These are phyloP conservation scores for Euphrasia confusa DNA, from an alignment of 257 asterid species.

Conservation along the genomic window DNA sequence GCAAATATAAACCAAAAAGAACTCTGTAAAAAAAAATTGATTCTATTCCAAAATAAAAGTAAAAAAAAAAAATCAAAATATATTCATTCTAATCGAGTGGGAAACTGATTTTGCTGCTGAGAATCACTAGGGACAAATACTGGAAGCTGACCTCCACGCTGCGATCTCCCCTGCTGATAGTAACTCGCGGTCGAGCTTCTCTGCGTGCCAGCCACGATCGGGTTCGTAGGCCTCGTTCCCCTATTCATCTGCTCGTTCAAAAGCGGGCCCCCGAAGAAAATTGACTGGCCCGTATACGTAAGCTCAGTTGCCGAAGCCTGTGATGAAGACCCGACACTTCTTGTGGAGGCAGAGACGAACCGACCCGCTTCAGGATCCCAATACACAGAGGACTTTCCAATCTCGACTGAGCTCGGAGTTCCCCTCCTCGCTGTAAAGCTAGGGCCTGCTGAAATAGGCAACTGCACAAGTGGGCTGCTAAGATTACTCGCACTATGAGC, in stretches of 20 bases:
- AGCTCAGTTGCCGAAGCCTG: constrained; percentile 63
- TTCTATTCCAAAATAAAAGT: constrained; percentile 22
- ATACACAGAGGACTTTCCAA: constrained; percentile 53
- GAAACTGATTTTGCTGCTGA: constrained; percentile 54
- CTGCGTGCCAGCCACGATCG: constrained; percentile 28
- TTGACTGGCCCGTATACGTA: constrained; percentile 78
- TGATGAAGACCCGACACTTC: constrained; percentile 48
- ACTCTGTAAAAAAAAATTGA: constrained; percentile 27
- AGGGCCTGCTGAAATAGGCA: constrained; percentile 47
- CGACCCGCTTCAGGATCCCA: constrained; percentile 92
- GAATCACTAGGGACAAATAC: constrained; percentile 88
- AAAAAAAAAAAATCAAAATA: neutral
- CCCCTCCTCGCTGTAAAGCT: constrained; percentile 35
- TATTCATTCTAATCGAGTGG: constrained; percentile 32
- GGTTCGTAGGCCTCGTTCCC: constrained; percentile 35
- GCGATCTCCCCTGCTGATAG: constrained; percentile 77
- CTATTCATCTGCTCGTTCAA: constrained; percentile 45
- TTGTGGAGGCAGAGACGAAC: constrained; percentile 49
- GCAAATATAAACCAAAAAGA: constrained; percentile 12
- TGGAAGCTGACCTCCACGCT: constrained; percentile 92
- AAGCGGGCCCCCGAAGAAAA: constrained; percentile 83
- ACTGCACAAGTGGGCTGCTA: constrained; percentile 75
- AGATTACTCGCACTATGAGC: constrained; percentile 63
- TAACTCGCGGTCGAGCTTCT: constrained; percentile 49
- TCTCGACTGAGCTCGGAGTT: constrained; percentile 33